These are phyloP conservation scores for Phytophthora capsici DNA, from an alignment of 352 stramenopile species.

Conservation along the genomic window DNA sequence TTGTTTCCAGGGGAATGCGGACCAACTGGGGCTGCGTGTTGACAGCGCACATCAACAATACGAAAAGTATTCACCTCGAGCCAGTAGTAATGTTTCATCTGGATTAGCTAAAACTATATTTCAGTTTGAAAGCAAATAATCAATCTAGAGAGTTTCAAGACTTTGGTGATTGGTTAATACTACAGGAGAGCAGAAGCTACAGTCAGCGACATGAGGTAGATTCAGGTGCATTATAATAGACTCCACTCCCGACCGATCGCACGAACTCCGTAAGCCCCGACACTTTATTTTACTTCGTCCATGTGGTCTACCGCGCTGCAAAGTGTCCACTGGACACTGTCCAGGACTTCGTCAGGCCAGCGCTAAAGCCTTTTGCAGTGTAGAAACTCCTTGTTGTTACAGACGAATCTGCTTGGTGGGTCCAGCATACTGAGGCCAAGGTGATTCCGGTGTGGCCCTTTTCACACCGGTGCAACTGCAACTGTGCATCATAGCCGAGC, in stretches of 20 bases:
- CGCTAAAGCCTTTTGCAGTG: neutral
- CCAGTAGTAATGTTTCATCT: neutral
- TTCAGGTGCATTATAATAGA: too few relatives aligned
- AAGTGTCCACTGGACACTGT: too few relatives aligned
- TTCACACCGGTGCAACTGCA: conserved; percentile 17
- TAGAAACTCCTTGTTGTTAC: neutral
- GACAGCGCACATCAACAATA: conserved; percentile 9
- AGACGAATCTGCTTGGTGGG: conserved; percentile 5
- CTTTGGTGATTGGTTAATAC: too few relatives aligned
- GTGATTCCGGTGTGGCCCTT: neutral
- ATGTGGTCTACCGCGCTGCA: too few relatives aligned
- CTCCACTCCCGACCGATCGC: conserved; percentile 5
- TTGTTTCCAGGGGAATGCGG: conserved; percentile 20
- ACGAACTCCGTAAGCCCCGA: neutral
- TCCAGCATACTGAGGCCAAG: conserved; percentile 4
- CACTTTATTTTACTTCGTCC: too few relatives aligned
- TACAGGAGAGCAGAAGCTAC: too few relatives aligned
- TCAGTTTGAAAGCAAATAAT: too few relatives aligned
- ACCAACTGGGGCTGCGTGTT: too few relatives aligned
- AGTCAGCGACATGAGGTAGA: too few relatives aligned
- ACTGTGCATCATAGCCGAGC: conserved; percentile 20
- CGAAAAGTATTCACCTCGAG: conserved; percentile 13
- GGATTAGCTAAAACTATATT: too few relatives aligned
- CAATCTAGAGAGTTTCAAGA: too few relatives aligned
- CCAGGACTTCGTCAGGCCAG: neutral